Evolutionary conservation across 352 stramenopile genomes (phyloP).

Genomic region (Elongisporangium senticosum): DNA sequence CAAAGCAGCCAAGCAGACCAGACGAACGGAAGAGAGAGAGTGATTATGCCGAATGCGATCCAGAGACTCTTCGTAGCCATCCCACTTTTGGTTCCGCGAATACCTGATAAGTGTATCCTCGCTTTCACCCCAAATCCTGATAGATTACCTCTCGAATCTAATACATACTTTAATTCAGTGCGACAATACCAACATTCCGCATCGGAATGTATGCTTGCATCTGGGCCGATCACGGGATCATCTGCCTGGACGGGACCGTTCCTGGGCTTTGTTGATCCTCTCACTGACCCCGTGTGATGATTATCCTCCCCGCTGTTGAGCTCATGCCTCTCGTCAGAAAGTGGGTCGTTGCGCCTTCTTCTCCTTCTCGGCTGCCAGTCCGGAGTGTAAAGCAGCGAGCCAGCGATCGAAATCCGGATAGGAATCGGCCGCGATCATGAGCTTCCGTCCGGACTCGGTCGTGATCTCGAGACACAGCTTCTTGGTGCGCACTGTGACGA

Average conservation of each 20-base stretch:
- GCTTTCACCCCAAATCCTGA: background rate
- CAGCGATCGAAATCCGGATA: conserved; percentile 62
- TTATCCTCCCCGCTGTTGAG: background rate
- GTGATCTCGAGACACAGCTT: conserved; percentile 77
- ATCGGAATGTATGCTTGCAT: background rate
- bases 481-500: conserved; percentile 56
- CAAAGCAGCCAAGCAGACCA: background rate
- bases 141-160: background rate
- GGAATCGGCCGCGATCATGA: conserved; percentile 66
- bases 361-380: conserved; percentile 41
- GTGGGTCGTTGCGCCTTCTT: conserved; percentile 10
- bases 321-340: background rate
- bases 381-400: conserved; percentile 53
- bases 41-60: background rate
- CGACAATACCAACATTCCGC: background rate
- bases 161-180: background rate
- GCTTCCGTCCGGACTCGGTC: conserved; percentile 61
- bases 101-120: background rate
- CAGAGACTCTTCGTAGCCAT: background rate
- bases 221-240: background rate
- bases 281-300: background rate
- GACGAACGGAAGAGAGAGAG: too few relatives aligned
- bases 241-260: background rate
- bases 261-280: background rate
- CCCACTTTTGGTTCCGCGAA: background rate